Base-by-base conservation (phyloP, 2,329 filamentous ascomycete genomes). In the Lecanicillium sp. region DNA sequence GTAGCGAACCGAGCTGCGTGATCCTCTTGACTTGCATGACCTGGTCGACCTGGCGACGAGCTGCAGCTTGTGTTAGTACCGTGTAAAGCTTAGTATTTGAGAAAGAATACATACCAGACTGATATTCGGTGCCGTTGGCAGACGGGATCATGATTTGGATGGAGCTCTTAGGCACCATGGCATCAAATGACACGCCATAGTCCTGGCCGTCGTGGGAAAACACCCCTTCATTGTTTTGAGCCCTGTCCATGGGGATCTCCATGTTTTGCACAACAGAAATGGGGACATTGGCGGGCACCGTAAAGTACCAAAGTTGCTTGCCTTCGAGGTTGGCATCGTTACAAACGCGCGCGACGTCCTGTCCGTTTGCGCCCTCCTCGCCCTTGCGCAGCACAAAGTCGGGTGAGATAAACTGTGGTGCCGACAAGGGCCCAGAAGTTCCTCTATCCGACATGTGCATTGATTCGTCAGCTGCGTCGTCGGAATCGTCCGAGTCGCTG, bases 241-340 rank as follows among this genome's bases (percentile, higher is more conserved):
- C 69, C 37, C 72, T 68, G 41, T 77, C 72, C 49, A 77, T 55
- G 9, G 71, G 70, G 30, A 86, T 71, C 28, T 79, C 71, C 44
- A 87, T 64, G 46, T 80, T 71, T 53, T 79, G 74, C 33, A 88
- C 62, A 2, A 81, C 69, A 10, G 74, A 77, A 41, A 88, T 71
- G n/a, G 83, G 77, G 3, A 87, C 64, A 10, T 76, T 77, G 5
- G 78, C 73, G 3, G 84, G 84, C 4, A 81, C 79, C 9, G 81
- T 85, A 49, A 89, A 86, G 56, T 87, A 85, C 84, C 84, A 89
- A 43, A 88, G 68, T 55, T 88, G 79, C 64, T 87, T 87, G 45
- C 80, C 81, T 40, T 77, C 64, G 7, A 81, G 56, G 49, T 76
- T 74, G 39, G 71, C 69, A 41, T 74, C 66, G 50, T 65, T 71